Conservation (phyloP, 2,329 filamentous ascomycete species). For the Ceratocystis huliohia region DNA sequence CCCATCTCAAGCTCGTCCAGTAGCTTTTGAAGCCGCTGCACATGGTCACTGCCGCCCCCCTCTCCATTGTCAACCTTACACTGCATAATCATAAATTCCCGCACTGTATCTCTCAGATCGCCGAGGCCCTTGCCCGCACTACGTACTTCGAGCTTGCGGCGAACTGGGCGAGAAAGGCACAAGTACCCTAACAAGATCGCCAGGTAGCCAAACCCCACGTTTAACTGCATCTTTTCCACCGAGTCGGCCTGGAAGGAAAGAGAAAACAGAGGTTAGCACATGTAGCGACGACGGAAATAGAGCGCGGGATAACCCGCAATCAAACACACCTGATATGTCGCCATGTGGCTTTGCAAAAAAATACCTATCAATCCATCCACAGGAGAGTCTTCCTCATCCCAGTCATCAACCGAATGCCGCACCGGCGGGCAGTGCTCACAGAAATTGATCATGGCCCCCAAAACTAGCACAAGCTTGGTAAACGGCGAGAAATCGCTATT, state of each 20-base stretch:
- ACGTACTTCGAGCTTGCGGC: slow-evolving; percentile 32
- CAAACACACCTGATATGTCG: slow-evolving; percentile 52
- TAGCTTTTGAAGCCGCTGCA: slow-evolving; percentile 28
- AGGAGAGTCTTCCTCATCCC: slow-evolving; percentile 30
- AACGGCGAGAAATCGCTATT: slow-evolving; percentile 35
- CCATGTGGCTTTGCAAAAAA: slow-evolving; percentile 55
- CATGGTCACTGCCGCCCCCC: slow-evolving; percentile 26
- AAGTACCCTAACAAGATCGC: slow-evolving; percentile 74
- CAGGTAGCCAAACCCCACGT: slow-evolving; percentile 77
- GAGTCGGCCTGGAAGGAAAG: slow-evolving; percentile 45
- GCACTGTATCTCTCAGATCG: slow-evolving; percentile 39
- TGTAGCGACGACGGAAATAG: neutral
- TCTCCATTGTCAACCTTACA: slow-evolving; percentile 36
- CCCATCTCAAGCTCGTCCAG: slow-evolving; percentile 28
- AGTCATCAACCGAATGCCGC: slow-evolving; percentile 31
- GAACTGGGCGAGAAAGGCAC: slow-evolving; percentile 42
- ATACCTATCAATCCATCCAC: slow-evolving; percentile 49
- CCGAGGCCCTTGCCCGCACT: slow-evolving; percentile 35
- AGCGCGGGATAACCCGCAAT: neutral
- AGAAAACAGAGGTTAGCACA: neutral
- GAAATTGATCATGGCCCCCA: slow-evolving; percentile 79
- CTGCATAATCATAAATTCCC: slow-evolving; percentile 42
- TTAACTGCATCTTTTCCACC: slow-evolving; percentile 60
- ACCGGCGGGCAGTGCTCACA: slow-evolving; percentile 61
- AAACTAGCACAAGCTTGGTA: slow-evolving; percentile 61